These are phyloP conservation scores for Psidium guajava DNA, from an alignment of 345 rosid species.

Conservation along the genomic window DNA sequence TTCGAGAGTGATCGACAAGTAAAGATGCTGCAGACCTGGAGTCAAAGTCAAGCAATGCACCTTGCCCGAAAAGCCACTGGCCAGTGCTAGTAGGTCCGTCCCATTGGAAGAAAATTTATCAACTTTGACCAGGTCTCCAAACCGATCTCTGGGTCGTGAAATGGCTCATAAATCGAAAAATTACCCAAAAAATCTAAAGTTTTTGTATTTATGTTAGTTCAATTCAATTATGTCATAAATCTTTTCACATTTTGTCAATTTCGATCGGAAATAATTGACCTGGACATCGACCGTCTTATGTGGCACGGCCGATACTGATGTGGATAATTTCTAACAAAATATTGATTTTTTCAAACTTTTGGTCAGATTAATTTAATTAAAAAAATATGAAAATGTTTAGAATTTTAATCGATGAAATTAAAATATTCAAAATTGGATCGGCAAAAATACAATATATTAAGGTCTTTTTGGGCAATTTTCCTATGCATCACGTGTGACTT, in stretches of 20 bases:
- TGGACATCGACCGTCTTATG: too few relatives aligned
- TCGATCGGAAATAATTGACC: accelerated
- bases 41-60: not conserved
- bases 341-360: too few relatives aligned
- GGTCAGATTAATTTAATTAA: too few relatives aligned
- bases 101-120: not conserved
- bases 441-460: not conserved
- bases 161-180: not conserved
- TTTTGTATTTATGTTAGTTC: too few relatives aligned
- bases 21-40: not conserved
- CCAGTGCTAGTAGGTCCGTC: not conserved
- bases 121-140: not conserved
- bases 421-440: accelerated
- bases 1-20: not conserved
- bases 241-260: too few relatives aligned
- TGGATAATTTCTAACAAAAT: too few relatives aligned
- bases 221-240: too few relatives aligned
- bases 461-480: not conserved
- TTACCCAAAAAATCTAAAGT: too few relatives aligned
- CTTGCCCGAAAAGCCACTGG: not conserved
- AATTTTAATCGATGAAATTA: not conserved
- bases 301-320: too few relatives aligned
- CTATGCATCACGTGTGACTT: not conserved
- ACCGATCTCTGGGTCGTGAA: not conserved
- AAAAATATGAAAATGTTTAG: too few relatives aligned